Percentiles rank a stretch among this genome's conserved stretches.
These are phyloP conservation scores for Leccinum rimulosum DNA, from an alignment of 768 basidiomycete species.

Conservation along the genomic window DNA sequence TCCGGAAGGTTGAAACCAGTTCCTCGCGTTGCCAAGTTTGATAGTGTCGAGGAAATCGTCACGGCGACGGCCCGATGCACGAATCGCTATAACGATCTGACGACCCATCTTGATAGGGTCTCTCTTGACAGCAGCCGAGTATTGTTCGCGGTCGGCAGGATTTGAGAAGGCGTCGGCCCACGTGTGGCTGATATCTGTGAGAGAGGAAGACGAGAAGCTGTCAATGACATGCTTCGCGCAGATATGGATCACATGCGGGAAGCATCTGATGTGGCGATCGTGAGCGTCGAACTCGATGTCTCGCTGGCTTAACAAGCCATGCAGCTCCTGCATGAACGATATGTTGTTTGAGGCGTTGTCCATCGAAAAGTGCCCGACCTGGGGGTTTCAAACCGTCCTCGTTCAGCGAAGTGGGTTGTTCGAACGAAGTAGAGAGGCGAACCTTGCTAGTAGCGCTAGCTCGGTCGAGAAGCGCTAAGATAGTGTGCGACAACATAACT, in stretches of 20 bases:
- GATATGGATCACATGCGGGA: not conserved
- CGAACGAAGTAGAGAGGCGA: not conserved
- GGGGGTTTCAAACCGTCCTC: too few species aligned
- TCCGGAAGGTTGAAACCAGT: not conserved
- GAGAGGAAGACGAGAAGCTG: not conserved
- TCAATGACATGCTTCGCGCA: not conserved
- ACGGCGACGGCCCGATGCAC: not conserved
- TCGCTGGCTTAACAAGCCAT: not conserved
- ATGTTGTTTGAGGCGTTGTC: not conserved
- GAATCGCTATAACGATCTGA: not conserved
- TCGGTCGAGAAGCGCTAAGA: not conserved
- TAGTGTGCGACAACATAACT: not conserved
- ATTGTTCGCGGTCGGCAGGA: not conserved
- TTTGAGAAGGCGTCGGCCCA: not conserved
- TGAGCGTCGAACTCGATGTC: not conserved
- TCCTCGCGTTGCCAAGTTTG: not conserved
- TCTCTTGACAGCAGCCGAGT: not conserved
- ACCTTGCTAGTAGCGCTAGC: not conserved
- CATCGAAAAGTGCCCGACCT: not conserved
- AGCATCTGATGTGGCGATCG: not conserved
- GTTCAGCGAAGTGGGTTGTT: too few species aligned
- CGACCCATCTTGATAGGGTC: not conserved
- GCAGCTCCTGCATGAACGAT: not conserved
- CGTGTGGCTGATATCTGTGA: not conserved
- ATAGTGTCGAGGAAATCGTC: not conserved